Evolutionary conservation across 306 rosid genomes (phyloP).

Genomic region (Canavalia ensiformis): DNA sequence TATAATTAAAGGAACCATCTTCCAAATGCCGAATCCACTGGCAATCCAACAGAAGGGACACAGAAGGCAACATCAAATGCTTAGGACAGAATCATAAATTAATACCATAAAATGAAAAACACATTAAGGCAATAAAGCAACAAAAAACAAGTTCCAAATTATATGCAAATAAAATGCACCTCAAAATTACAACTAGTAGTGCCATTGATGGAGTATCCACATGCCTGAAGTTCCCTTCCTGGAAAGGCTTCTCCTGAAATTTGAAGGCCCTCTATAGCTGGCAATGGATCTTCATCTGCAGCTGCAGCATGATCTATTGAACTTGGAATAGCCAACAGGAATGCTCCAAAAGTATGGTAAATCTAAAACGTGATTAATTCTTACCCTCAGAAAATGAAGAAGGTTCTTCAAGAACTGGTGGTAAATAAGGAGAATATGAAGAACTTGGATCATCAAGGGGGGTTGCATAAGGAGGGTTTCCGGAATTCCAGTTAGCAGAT

Average conservation of each 20-base stretch:
- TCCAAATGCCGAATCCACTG: conserved; percentile 95
- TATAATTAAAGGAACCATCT: conserved; percentile 91
- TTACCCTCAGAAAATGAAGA: conserved; percentile 96
- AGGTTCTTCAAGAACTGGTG: conserved; percentile 94
- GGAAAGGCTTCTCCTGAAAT: conserved; percentile 93
- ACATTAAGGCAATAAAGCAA: conserved; percentile 38
- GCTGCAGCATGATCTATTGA: conserved; percentile 59
- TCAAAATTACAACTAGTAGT: conserved; percentile 96
- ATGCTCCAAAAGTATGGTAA: conserved; percentile 14
- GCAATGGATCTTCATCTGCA: conserved; percentile 96
- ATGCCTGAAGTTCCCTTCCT: conserved; percentile 91
- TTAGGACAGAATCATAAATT: conserved; percentile 40
- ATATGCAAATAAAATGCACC: conserved; percentile 62
- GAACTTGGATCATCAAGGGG: conserved; percentile 77
- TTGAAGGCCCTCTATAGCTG: conserved; percentile 88
- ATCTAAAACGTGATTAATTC: conserved; percentile 37
- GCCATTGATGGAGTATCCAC: conserved; percentile 87
- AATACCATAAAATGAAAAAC: conserved; percentile 15
- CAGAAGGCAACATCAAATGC: conserved; percentile 33
- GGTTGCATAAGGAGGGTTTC: conserved; percentile 71
- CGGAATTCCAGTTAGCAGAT: conserved; percentile 70
- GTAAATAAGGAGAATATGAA: conserved; percentile 74
- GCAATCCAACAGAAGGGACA: conserved; percentile 47
- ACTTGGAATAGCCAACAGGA: conserved; percentile 43
- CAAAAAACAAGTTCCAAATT: conserved; percentile 37